Percentiles rank a stretch among this genome's conserved stretches.
Evolutionary conservation across 345 rosid species (phyloP).

Genomic region (Salix udensis): DNA sequence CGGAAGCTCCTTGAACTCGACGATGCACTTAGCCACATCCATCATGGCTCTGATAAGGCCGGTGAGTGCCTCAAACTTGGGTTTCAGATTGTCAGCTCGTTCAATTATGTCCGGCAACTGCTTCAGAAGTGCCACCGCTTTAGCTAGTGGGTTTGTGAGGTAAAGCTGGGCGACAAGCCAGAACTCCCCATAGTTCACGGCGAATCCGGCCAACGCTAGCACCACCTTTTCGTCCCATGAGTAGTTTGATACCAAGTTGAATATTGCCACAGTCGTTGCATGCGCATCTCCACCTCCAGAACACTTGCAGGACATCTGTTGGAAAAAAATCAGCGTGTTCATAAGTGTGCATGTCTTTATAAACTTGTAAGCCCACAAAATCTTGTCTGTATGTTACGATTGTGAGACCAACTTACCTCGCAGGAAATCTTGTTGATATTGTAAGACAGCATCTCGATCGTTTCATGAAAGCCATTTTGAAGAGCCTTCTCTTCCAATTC

Average conservation of each 20-base stretch:
- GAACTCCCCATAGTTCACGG: conserved; percentile 27
- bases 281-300: conserved; percentile 21
- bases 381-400: not conserved
- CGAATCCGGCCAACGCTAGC: conserved; percentile 25
- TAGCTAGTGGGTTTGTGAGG: conserved; percentile 25
- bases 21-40: conserved; percentile 55
- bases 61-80: conserved; percentile 37
- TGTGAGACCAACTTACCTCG: conserved; percentile 37
- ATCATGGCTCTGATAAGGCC: conserved; percentile 40
- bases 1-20: conserved; percentile 42
- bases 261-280: conserved; percentile 20
- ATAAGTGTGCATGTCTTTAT: not conserved
- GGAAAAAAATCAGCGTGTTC: not conserved
- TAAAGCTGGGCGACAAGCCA: conserved; percentile 18
- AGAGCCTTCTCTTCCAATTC: conserved; percentile 35
- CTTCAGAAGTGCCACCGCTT: conserved; percentile 19
- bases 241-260: conserved; percentile 19
- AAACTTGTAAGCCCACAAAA: not conserved
- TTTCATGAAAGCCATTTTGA: conserved; percentile 30
- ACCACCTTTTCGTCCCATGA: conserved; percentile 26
- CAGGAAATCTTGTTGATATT: conserved; percentile 48
- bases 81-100: conserved; percentile 15
- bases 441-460: conserved; percentile 38
- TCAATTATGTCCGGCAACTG: conserved; percentile 26
- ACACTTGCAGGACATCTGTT: conserved; percentile 23